Base-by-base conservation (phyloP, 306 rosid species). In the Cotoneaster glaucophyllus region DNA sequence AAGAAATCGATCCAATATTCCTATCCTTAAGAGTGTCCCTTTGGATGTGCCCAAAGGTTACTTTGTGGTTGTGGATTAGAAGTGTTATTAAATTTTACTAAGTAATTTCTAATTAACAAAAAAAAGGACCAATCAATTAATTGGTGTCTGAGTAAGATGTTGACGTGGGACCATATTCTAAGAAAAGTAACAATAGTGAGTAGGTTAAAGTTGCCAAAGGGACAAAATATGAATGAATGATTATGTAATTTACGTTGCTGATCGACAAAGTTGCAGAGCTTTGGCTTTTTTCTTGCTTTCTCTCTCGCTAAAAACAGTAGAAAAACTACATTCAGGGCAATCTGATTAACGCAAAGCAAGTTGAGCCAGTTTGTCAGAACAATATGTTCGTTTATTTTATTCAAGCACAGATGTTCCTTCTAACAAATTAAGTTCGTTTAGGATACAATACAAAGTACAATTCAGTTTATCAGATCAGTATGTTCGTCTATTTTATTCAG, bases 381-480 rank as follows among this genome's bases (percentile, higher is more conserved):
- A 15, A 3, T 15, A 4, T 50, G 54, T 50, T 15, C 3, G 21
- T 15, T 5, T 5, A 5, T 50, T 50, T 50, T 15, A 50, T 17
- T 50, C 3, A 13, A 17, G 3, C 19, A 15, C 1, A 15, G 0
- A 4, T 1, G 21, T 50, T 1, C 21, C 3, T 5, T 15, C 1
- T 1, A 5, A 1, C 8, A 5, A 4, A 50, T 50, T 48, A 14
- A 14, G 19, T 48, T 50, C 15, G 3, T 50, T 17, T 50, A 50
- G 3, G 18, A 5, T 14, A 48, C 2, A 37, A 37, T 37, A 2
- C 41, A 37, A 34, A 37, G 10, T 37, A 37, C 2, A 37, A 37
- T 2, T 5, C 0, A 17, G 2, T 15, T 50, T 1, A 5, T 48
- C 0, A 14, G 3, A 48, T 0, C 0, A 15, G 8, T 50, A 4